phyloP scores from a whole-genome alignment of 352 stramenopile genomes.

The Globisporangium abappressorium region DNA sequence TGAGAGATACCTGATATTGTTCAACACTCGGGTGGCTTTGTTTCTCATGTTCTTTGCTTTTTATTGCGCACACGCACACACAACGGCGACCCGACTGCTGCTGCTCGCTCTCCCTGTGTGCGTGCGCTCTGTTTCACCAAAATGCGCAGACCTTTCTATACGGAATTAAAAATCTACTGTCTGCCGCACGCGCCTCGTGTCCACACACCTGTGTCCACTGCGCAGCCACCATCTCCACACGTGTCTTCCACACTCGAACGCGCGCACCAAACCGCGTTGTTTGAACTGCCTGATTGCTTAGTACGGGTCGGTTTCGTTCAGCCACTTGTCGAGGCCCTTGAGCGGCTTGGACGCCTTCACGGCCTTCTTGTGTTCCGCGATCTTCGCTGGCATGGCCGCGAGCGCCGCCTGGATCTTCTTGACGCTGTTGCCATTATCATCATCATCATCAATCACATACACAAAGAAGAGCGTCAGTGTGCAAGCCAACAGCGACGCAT shows the following conservation, averaged over 20 bases:
- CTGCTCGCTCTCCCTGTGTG: slow-evolving; percentile 1
- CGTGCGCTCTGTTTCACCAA: not conserved
- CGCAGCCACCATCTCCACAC: not conserved
- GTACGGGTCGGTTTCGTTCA: slow-evolving; percentile 82
- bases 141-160: slow-evolving; percentile 10
- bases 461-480: not conserved
- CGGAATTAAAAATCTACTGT: slow-evolving; percentile 14
- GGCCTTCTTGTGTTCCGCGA: slow-evolving; percentile 85
- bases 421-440: slow-evolving; percentile 31
- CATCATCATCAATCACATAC: not conserved
- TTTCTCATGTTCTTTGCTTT: not conserved
- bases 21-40: not conserved
- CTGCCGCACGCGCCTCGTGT: not conserved
- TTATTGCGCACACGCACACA: not conserved
- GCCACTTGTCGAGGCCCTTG: slow-evolving; percentile 87
- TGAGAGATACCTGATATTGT: not conserved
- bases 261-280: not conserved
- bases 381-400: slow-evolving; percentile 80
- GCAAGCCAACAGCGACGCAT: not conserved
- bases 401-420: slow-evolving; percentile 86
- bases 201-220: not conserved
- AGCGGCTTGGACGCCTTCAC: slow-evolving; percentile 80
- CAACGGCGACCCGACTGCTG: not conserved
- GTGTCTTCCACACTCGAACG: not conserved
- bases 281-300: slow-evolving; percentile 25